Evolutionary conservation across 2,329 filamentous ascomycete genomes (phyloP).

Genomic region (Atkinsonella hypoxylon): DNA sequence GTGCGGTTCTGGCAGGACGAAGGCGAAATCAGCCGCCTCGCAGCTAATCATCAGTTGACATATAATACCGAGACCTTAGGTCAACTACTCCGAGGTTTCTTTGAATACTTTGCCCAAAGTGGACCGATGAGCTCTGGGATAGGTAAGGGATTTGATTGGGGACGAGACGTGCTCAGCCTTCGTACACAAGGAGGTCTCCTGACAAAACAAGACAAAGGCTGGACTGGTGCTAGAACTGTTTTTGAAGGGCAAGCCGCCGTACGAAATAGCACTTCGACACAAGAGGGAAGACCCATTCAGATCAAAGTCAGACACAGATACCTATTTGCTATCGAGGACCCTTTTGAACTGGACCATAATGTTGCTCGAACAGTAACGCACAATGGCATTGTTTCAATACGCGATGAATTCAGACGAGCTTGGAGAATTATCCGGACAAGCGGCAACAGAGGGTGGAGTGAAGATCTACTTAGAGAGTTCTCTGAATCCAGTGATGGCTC

Average conservation of each 20-base stretch:
- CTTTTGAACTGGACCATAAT: slow-evolving; percentile 81
- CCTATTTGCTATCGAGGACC: slow-evolving; percentile 83
- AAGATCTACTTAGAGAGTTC: slow-evolving; percentile 43
- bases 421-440: slow-evolving; percentile 55
- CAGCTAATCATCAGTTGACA: slow-evolving; percentile 46
- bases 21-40: slow-evolving; percentile 50
- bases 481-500: slow-evolving; percentile 18
- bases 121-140: slow-evolving; percentile 38
- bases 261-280: background rate
- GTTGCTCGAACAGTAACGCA: slow-evolving; percentile 79
- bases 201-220: slow-evolving; percentile 67
- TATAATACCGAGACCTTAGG: slow-evolving; percentile 60
- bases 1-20: slow-evolving; percentile 73
- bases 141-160: slow-evolving; percentile 63
- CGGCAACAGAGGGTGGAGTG: slow-evolving; percentile 28
- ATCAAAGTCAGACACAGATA: slow-evolving; percentile 66
- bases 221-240: slow-evolving; percentile 71
- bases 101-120: slow-evolving; percentile 68
- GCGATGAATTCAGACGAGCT: slow-evolving; percentile 74
- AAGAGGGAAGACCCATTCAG: slow-evolving; percentile 24
- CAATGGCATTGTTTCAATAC: slow-evolving; percentile 66
- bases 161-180: slow-evolving; percentile 65
- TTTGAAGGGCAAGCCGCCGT: slow-evolving; percentile 35
- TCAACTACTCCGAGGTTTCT: slow-evolving; percentile 67
- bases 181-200: slow-evolving; percentile 59